phyloP scores from a whole-genome alignment of 129 eudicot genomes.

The Escallonia rubra region DNA sequence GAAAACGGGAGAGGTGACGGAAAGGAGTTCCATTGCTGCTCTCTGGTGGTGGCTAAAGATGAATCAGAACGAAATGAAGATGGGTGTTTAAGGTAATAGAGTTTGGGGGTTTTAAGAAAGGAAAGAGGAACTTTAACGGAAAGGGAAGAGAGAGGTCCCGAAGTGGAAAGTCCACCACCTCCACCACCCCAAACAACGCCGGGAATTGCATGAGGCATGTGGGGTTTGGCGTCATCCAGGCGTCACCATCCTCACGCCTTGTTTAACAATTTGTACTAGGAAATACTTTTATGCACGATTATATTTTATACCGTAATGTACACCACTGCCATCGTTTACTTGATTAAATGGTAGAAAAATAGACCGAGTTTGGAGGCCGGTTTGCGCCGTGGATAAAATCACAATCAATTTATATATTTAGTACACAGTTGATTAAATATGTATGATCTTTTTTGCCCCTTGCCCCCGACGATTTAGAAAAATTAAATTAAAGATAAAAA shows the following conservation, averaged over 20 bases:
- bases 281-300: too few species aligned
- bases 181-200: background rate
- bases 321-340: too few species aligned
- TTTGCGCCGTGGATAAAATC: too few species aligned
- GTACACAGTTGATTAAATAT: too few species aligned
- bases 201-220: conserved; percentile 19
- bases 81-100: background rate
- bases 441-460: too few species aligned
- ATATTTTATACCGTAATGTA: too few species aligned
- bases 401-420: too few species aligned
- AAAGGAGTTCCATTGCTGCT: conserved; percentile 4
- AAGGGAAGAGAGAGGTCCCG: conserved; percentile 10
- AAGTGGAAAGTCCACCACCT: background rate
- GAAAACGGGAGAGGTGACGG: background rate
- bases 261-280: too few species aligned
- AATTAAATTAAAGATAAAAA: too few species aligned
- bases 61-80: background rate
- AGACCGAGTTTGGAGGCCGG: too few species aligned
- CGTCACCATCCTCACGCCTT: conserved; percentile 15
- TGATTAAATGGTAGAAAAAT: too few species aligned
- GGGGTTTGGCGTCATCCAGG: conserved; percentile 31
- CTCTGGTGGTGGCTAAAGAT: background rate
- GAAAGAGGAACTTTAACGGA: conserved; percentile 30
- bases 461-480: too few species aligned
- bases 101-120: background rate